A percentile compares a stretch with the other conserved stretches of the same genome.
Conservation (phyloP, 306 rosid genomes). For the Boehmeria nivea region DNA sequence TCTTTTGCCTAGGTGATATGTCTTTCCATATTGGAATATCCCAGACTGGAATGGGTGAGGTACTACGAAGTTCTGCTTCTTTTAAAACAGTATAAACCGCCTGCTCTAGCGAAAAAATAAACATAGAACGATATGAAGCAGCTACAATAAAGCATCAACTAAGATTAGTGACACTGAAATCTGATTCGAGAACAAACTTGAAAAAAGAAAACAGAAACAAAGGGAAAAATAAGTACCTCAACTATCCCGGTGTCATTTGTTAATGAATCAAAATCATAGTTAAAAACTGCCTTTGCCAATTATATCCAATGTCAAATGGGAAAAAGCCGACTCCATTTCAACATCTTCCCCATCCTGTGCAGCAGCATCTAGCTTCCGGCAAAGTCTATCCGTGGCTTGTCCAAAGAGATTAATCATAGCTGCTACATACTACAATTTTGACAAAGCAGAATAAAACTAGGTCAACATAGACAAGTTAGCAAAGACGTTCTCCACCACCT, state of each 20-base stretch:
- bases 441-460: conserved; percentile 19
- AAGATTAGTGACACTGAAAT: conserved; percentile 15
- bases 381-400: conserved; percentile 93
- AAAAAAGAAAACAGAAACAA: conserved; percentile 3
- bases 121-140: conserved; percentile 22
- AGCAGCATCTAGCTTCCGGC: conserved; percentile 78
- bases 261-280: conserved; percentile 88
- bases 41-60: conserved; percentile 87
- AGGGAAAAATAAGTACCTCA: conserved; percentile 55
- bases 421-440: conserved; percentile 62
- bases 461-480: conserved; percentile 6
- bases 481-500: background rate
- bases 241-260: conserved; percentile 87
- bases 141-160: conserved; percentile 20
- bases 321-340: conserved; percentile 97
- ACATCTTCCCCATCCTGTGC: conserved; percentile 86
- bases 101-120: conserved; percentile 49
- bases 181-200: conserved; percentile 5
- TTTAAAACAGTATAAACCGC: conserved; percentile 90
- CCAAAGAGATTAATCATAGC: conserved; percentile 91
- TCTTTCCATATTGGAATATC: conserved; percentile 98
- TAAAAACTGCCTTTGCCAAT: conserved; percentile 97
- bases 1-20: conserved; percentile 83
- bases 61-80: conserved; percentile 97
- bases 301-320: conserved; percentile 82